Conservation (phyloP, 1,284 basidiomycete species). For the Takashimella tepidaria region DNA sequence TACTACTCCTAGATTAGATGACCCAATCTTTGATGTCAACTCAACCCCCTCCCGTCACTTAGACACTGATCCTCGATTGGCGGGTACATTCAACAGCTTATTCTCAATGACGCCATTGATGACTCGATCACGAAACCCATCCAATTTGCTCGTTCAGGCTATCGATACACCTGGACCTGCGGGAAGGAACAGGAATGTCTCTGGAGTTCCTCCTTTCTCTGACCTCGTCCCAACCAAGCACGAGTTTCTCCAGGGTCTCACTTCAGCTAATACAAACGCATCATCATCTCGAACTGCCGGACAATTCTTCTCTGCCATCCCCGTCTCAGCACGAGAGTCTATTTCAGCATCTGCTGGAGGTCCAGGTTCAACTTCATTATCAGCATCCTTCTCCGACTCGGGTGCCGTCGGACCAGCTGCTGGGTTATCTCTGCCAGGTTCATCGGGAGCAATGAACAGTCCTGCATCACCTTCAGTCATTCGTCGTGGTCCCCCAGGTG, state of each 20-base stretch:
- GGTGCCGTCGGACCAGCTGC: no score
- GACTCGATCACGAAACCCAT: constrained; percentile 29
- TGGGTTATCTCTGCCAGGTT: neutral
- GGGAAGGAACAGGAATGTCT: constrained; percentile 17
- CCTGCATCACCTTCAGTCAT: constrained; percentile 14
- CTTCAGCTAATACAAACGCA: constrained; percentile 3
- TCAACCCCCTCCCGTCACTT: constrained; percentile 44
- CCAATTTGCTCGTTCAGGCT: constrained; percentile 18
- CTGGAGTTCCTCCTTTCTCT: constrained; percentile 15
- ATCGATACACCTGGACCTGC: constrained; percentile 14
- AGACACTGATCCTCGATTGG: constrained; percentile 25
- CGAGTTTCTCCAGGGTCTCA: constrained; percentile 32
- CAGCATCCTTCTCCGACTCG: no score
- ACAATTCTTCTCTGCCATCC: no score
- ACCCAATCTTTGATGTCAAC: constrained; percentile 41
- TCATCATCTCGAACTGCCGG: neutral
- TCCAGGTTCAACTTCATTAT: neutral
- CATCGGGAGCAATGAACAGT: constrained; percentile 2
- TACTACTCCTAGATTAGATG: constrained; percentile 40
- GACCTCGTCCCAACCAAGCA: constrained; percentile 26
- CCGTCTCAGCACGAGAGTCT: neutral
- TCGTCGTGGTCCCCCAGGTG: constrained; percentile 12
- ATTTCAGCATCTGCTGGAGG: neutral
- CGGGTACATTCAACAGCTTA: constrained; percentile 33
- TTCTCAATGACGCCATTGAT: constrained; percentile 42